Percentiles rank a stretch among this genome's conserved stretches.
These are phyloP conservation scores for Hepatocystis sp. DNA, from an alignment of 169 alveolate species.

Conservation along the genomic window DNA sequence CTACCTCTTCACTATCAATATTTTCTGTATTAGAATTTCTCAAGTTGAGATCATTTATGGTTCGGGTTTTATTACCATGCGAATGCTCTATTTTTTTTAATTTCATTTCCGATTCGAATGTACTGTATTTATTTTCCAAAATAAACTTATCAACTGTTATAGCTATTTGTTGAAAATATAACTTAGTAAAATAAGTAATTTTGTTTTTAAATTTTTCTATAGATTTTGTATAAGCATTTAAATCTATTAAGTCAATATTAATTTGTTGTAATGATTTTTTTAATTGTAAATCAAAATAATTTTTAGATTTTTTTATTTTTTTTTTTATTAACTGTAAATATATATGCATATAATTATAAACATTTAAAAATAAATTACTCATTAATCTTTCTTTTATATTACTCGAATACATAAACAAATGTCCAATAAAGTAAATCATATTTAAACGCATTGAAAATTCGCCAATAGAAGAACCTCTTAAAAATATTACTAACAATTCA, in stretches of 20 bases:
- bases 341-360: conserved; percentile 55
- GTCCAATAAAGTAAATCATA: conserved; percentile 23
- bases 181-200: conserved; percentile 42
- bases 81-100: background rate
- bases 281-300: conserved; percentile 55
- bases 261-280: conserved; percentile 43
- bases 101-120: conserved; percentile 9
- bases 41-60: too few relatives aligned
- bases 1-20: background rate
- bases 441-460: conserved; percentile 60
- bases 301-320: conserved; percentile 31
- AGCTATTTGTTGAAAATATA: conserved; percentile 65
- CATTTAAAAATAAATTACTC: conserved; percentile 72
- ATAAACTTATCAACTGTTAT: conserved; percentile 63
- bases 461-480: conserved; percentile 57
- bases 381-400: conserved; percentile 36
- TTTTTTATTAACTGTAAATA: conserved; percentile 61
- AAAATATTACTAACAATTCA: conserved; percentile 51
- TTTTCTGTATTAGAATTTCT: background rate
- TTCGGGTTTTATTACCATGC: background rate
- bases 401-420: conserved; percentile 23
- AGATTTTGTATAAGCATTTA: conserved; percentile 55
- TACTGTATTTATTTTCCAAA: conserved; percentile 11
- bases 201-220: conserved; percentile 36
- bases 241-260: conserved; percentile 42